Evolutionary conservation across 768 basidiomycete species (phyloP), one percentile per base, ranked within the genome.

Genomic region (Lactarius indigo): DNA sequence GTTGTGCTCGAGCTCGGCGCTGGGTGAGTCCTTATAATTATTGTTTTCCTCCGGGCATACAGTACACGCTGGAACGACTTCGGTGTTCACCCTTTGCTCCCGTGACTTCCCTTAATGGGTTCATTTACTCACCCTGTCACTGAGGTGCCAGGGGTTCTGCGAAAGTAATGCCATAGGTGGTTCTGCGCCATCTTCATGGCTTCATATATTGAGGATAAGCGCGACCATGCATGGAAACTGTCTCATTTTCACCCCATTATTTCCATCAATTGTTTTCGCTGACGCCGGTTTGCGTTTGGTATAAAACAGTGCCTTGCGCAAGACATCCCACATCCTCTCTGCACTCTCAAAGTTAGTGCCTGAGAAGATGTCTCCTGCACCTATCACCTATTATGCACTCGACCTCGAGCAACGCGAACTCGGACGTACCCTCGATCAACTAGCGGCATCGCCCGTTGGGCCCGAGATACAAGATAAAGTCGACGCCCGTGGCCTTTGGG

Each of bases 1-100:
- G 82, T 88, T 60, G 81, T 97, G 8, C 81, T 98, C 50, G 96
- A 98, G 74, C 83, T 98, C n/a, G 96, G 96, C 54, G 92, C 95
- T 10, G 96, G 96, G 93, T 95, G 76, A 82, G 92, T 84, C 30
- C 64, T 26, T 52, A 52, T 6, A 26, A 26, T 23, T 9, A 23
- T 47, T 4, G 10, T n/a, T n/a, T n/a, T n/a, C 26, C 23, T 50
- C n/a, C 13, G 5, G 26, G 23, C 13, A 23, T 13, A n/a, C 23
- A 4, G 5, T 50, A 50, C 47, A 26, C n/a, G 20, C 42, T 9
- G 20, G 42, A 26, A 7, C 5, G 13, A 5, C 33, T 56, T 56
- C 17, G 30, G 17, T n/a, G 10, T 54, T 12, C n/a, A 23, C 12
- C 17, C 30, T 56, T 6, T 6, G 5, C 30, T 35, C 33, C 18